A percentile compares a stretch with the other conserved stretches of the same genome.
These are phyloP conservation scores for Tylopilus sp. DNA, from an alignment of 768 basidiomycete genomes.

Conservation along the genomic window DNA sequence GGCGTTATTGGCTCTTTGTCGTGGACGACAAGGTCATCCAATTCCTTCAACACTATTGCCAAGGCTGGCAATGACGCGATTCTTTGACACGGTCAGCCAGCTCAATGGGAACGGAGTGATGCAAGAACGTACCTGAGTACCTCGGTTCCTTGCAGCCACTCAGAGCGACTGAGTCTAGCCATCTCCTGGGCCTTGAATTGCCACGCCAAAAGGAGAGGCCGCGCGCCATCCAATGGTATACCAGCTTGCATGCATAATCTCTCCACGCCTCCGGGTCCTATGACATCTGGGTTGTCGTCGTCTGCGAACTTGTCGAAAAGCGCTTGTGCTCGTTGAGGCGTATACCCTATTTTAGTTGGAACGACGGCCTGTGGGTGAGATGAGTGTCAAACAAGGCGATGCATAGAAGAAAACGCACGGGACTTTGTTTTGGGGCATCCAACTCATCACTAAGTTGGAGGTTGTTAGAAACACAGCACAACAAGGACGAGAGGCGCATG, in stretches of 20 bases:
- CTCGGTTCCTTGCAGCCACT: slow-evolving; percentile 63
- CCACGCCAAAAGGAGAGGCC: slow-evolving; percentile 76
- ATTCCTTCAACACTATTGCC: slow-evolving; percentile 49
- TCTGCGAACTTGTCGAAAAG: slow-evolving; percentile 69
- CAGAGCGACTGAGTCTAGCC: slow-evolving; percentile 63
- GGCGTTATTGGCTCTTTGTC: slow-evolving; percentile 37
- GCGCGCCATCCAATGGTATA: slow-evolving; percentile 70
- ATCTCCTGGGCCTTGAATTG: slow-evolving; percentile 67
- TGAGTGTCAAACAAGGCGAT: not conserved
- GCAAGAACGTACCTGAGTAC: slow-evolving; percentile 39
- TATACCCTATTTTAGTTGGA: slow-evolving; percentile 39
- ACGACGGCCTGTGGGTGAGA: slow-evolving; percentile 1
- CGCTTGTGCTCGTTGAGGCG: slow-evolving; percentile 42
- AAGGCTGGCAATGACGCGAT: slow-evolving; percentile 50
- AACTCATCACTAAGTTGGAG: slow-evolving; percentile 49
- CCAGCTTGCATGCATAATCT: slow-evolving; percentile 63
- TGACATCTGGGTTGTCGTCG: slow-evolving; percentile 42
- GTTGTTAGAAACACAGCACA: slow-evolving; percentile 63
- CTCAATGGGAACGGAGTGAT: not conserved
- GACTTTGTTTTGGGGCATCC: slow-evolving; percentile 30
- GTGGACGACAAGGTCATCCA: slow-evolving; percentile 60
- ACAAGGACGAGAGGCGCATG: slow-evolving; percentile 61
- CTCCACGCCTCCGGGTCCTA: slow-evolving; percentile 73
- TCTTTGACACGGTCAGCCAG: slow-evolving; percentile 28
- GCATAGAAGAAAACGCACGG: slow-evolving; percentile 20